These are phyloP conservation scores for Hygrocybe coccinea DNA, from an alignment of 768 basidiomycete genomes.

Conservation along the genomic window DNA sequence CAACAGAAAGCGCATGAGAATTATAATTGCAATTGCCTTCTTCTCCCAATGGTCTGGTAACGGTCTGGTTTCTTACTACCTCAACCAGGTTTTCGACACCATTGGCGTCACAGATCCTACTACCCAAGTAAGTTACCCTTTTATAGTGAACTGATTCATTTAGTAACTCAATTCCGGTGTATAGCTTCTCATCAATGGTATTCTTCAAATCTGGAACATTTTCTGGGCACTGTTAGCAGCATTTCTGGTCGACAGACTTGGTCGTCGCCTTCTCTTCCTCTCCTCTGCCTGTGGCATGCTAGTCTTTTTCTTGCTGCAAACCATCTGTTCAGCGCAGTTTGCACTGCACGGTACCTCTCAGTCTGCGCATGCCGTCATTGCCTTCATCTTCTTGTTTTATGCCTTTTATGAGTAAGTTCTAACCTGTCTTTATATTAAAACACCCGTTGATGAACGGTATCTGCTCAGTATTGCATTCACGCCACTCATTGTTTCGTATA, in stretches of 20 bases:
- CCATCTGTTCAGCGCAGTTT: constrained; percentile 58
- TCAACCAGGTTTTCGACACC: constrained; percentile 63
- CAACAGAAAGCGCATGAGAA: constrained; percentile 70
- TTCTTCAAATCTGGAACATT: constrained; percentile 81
- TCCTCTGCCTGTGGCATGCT: constrained; percentile 55
- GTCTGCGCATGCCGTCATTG: constrained; percentile 70
- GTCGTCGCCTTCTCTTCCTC: constrained; percentile 69
- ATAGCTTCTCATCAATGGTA: constrained; percentile 78
- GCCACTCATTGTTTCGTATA: constrained; percentile 82
- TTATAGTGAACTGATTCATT: not conserved
- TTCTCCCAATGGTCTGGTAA: constrained; percentile 87
- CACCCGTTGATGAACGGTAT: not conserved
- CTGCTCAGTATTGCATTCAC: constrained; percentile 63
- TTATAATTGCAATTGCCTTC: constrained; percentile 74
- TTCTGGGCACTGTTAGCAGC: constrained; percentile 55
- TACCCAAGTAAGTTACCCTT: constrained; percentile 33
- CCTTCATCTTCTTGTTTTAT: constrained; percentile 81
- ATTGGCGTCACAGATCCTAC: constrained; percentile 61
- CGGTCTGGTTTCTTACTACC: constrained; percentile 80
- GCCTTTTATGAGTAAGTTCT: constrained; percentile 62
- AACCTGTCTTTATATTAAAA: not conserved
- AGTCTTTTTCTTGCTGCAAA: constrained; percentile 64
- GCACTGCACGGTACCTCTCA: constrained; percentile 34
- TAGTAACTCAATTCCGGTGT: not conserved
- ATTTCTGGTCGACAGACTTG: constrained; percentile 57